Evolutionary conservation across 73 alveolate species (phyloP), one percentile per base, ranked within the genome.

Genomic region (Symbiodinium natans): DNA sequence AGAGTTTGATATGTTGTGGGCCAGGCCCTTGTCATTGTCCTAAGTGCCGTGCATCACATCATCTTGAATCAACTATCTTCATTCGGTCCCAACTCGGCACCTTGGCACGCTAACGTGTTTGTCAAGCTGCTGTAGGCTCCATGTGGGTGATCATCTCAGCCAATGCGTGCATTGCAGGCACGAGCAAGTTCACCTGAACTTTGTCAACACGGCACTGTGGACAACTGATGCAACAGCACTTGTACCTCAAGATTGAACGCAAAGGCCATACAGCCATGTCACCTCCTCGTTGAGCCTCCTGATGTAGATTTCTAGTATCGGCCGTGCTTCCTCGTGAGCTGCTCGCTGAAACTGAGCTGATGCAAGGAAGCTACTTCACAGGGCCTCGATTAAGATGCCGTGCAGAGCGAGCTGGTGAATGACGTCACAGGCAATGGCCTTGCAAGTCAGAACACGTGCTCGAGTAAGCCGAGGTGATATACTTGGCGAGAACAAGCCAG

Each of bases 71-170:
- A 8, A 29, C 71, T 52, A 5, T 52, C n/a, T 0, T 52, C 4
- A 29, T 29, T 52, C n/a, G n/a, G 71, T 52, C 31, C n/a, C 31
- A 29, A 52, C 23, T 10, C 71, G 59, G 9, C 11, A 21, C 59
- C 25, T 13, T 52, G 71, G n/a, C 15, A n/a, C 0, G 71, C 15
- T 52, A 52, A 29, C 71, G n/a, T 4, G 5, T 8, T 21, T 15
- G 71, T 52, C 71, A 52, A 52, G 71, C n/a, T 52, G 71, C 71
- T 52, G 71, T 52, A 29, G 71, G 71, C 71, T 52, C 71, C 71
- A 52, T 52, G n/a, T 34, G 94, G 29, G 39, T 56, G 84, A 48
- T 36, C 40, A 86, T 86, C 94, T 86, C 94, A 8, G 94, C 94
- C 41, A 86, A 27, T 8, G 94, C 82, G 38, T 86, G 39, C 25